phyloP scores from a whole-genome alignment of 2,329 filamentous ascomycete genomes.

The Thyridium curvatum region DNA sequence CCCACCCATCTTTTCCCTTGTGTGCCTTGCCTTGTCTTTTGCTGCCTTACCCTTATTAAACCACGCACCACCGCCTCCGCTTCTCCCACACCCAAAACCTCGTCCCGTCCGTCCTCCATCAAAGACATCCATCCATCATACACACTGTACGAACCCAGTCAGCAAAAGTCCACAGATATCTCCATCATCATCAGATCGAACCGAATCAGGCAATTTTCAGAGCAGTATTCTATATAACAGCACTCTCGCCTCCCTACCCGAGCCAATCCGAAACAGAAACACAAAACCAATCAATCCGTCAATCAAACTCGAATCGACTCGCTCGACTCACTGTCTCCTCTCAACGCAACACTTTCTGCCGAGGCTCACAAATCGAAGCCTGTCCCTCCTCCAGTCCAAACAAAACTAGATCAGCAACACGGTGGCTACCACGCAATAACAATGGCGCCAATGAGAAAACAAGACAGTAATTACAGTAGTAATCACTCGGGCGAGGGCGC shows the following conservation, averaged over 20 bases:
- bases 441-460: conserved; percentile 67
- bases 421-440: conserved; percentile 8
- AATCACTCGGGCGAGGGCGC: conserved; percentile 70
- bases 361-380: too few species aligned
- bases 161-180: not conserved
- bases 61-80: too few species aligned
- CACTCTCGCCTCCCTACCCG: not conserved
- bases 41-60: too few species aligned
- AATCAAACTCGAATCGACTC: not conserved
- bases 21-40: too few species aligned
- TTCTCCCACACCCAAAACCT: not conserved
- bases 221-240: too few species aligned
- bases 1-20: too few species aligned
- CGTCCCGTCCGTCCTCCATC: not conserved
- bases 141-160: not conserved
- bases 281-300: not conserved
- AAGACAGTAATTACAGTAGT: conserved; percentile 64
- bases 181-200: too few species aligned
- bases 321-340: not conserved
- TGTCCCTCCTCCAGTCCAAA: not conserved
- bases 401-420: not conserved
- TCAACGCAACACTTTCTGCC: too few species aligned
- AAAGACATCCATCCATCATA: not conserved
- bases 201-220: too few species aligned
- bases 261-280: too few species aligned